These are phyloP conservation scores for Fremontodendron californicum DNA, from an alignment of 345 rosid species.

Conservation along the genomic window DNA sequence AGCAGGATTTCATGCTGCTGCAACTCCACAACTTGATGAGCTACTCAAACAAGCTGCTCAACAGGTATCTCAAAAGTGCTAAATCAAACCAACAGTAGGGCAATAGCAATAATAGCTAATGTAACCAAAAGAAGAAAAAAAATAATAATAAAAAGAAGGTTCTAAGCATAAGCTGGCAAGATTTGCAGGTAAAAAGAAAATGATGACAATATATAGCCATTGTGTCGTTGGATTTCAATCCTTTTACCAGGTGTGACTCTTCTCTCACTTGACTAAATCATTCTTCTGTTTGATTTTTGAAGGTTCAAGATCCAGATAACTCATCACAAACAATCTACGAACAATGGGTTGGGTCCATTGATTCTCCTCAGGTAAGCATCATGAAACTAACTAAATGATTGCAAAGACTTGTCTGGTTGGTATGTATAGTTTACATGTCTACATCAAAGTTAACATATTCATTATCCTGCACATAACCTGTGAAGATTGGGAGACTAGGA, in stretches of 20 bases:
- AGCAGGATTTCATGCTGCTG: slow-evolving; percentile 55
- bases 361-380: slow-evolving; percentile 46
- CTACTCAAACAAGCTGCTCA: slow-evolving; percentile 53
- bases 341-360: slow-evolving; percentile 42
- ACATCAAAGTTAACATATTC: not conserved
- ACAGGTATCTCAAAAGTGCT: slow-evolving; percentile 41
- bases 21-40: slow-evolving; percentile 85
- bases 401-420: not conserved
- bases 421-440: not conserved
- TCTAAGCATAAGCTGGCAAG: not conserved
- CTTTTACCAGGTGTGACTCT: slow-evolving; percentile 2
- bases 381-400: not conserved
- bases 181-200: not conserved
- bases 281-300: slow-evolving; percentile 17
- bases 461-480: slow-evolving; percentile 4
- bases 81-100: not conserved
- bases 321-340: slow-evolving; percentile 62
- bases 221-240: not conserved
- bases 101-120: not conserved
- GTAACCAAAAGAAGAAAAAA: not conserved
- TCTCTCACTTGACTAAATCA: slow-evolving; percentile 12
- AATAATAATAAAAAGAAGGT: not conserved
- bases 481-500: slow-evolving; percentile 65
- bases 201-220: not conserved
- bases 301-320: slow-evolving; percentile 81